A percentile compares a stretch with the other conserved stretches of the same genome.
phyloP scores from a whole-genome alignment of 208 protist genomes.

The Chromosphaera perkinsii region DNA sequence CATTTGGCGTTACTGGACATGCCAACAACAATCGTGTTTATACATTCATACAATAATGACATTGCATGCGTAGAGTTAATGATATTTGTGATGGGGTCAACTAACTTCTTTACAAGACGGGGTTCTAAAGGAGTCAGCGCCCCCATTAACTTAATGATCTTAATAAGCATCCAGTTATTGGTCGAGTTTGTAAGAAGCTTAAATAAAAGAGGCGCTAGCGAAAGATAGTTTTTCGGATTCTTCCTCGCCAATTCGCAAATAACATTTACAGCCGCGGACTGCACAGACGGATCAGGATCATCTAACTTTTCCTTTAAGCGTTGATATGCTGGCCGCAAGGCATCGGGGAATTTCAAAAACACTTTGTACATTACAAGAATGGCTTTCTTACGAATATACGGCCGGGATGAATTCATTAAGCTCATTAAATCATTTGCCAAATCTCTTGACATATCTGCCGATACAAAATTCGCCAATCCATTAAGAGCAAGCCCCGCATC shows the following conservation, averaged over 20 bases:
- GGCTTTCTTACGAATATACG: conserved; percentile 85
- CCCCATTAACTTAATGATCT: conserved; percentile 89
- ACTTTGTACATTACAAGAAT: conserved; percentile 85
- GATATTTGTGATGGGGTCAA: conserved; percentile 86
- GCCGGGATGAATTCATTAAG: conserved; percentile 74
- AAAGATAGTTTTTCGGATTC: conserved; percentile 93
- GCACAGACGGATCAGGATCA: conserved; percentile 78
- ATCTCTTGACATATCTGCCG: conserved; percentile 85
- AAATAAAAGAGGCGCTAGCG: conserved; percentile 91
- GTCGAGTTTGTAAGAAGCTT: conserved; percentile 79
- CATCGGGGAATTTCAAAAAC: conserved; percentile 92
- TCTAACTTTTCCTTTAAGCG: conserved; percentile 90
- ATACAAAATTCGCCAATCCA: conserved; percentile 86
- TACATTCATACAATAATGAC: conserved; percentile 89
- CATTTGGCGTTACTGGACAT: conserved; percentile 35
- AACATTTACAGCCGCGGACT: conserved; percentile 88
- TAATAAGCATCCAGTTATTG: conserved; percentile 98
- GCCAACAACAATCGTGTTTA: conserved; percentile 72
- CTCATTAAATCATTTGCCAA: conserved; percentile 85
- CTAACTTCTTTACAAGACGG: conserved; percentile 93
- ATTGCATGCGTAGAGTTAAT: conserved; percentile 89
- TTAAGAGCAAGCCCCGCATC: conserved; percentile 86
- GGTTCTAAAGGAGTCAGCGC: conserved; percentile 87
- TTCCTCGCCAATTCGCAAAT: conserved; percentile 93
- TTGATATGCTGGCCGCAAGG: conserved; percentile 87